phyloP scores from a whole-genome alignment of 2,329 filamentous ascomycete genomes.

The Sporothrix luriei region DNA sequence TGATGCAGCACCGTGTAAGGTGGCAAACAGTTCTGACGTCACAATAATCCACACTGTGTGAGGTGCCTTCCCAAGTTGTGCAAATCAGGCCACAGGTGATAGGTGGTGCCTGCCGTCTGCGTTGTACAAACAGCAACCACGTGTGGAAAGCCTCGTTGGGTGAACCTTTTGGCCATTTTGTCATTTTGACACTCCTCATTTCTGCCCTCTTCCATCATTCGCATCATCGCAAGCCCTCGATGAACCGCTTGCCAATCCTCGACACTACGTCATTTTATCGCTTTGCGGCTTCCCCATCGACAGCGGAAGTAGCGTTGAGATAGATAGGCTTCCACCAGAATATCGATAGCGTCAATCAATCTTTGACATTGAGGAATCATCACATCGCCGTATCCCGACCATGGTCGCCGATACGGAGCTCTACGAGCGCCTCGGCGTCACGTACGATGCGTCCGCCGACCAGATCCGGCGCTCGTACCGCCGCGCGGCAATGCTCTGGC shows the following conservation, averaged over 20 bases:
- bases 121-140: neutral
- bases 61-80: conserved; percentile 30
- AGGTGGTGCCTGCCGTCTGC: neutral
- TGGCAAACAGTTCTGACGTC: conserved; percentile 26
- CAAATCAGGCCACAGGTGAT: conserved; percentile 19
- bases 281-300: no score
- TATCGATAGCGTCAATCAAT: neutral
- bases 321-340: no score
- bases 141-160: conserved; percentile 15
- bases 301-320: no score
- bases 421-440: conserved; percentile 81
- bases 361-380: neutral
- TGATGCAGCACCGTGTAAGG: neutral
- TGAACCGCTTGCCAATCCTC: neutral
- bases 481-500: conserved; percentile 80
- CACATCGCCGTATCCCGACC: conserved; percentile 24
- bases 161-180: neutral
- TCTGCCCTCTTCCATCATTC: neutral
- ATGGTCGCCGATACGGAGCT: conserved; percentile 53
- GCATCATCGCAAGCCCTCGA: neutral
- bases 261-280: neutral
- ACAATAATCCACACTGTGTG: conserved; percentile 21
- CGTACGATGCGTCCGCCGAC: conserved; percentile 78
- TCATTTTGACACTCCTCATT: neutral
- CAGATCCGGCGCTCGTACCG: conserved; percentile 96